A percentile compares a stretch with the other conserved stretches of the same genome.
Evolutionary conservation across 2,329 filamentous ascomycete species (phyloP).

Genomic region (Penicillium vulpinum): DNA sequence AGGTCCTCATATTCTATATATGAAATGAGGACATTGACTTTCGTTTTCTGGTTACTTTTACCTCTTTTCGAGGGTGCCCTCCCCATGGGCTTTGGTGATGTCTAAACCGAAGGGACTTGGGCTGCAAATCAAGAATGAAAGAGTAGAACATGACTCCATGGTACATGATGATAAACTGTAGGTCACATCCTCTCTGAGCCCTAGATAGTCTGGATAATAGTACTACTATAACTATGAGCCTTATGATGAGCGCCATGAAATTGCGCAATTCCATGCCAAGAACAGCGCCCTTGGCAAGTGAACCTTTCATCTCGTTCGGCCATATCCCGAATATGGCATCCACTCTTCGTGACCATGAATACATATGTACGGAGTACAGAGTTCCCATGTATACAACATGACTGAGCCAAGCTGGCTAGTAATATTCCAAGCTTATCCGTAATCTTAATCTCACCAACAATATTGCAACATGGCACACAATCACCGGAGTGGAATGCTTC

Average conservation of each 20-base stretch:
- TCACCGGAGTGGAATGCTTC: neutral
- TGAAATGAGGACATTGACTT: no score
- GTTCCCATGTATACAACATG: neutral
- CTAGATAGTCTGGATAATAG: no score
- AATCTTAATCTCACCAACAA: neutral
- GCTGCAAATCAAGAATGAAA: neutral
- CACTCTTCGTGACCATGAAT: neutral
- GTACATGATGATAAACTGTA: no score
- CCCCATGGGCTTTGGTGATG: neutral
- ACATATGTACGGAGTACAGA: no score
- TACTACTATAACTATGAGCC: neutral
- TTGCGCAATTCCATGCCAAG: neutral
- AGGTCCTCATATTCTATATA: no score
- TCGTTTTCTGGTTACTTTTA: neutral
- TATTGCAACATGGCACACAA: neutral
- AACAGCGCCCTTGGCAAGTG: neutral
- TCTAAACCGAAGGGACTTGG: neutral
- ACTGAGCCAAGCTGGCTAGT: neutral
- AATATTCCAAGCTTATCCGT: neutral
- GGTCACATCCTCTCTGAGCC: no score
- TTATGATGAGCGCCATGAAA: no score
- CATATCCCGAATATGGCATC: neutral
- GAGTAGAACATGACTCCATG: neutral
- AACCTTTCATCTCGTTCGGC: neutral
- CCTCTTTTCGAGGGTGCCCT: neutral